These are phyloP conservation scores for Zoysia matrella DNA, from an alignment of 202 grass and related monocot genomes.

Conservation along the genomic window DNA sequence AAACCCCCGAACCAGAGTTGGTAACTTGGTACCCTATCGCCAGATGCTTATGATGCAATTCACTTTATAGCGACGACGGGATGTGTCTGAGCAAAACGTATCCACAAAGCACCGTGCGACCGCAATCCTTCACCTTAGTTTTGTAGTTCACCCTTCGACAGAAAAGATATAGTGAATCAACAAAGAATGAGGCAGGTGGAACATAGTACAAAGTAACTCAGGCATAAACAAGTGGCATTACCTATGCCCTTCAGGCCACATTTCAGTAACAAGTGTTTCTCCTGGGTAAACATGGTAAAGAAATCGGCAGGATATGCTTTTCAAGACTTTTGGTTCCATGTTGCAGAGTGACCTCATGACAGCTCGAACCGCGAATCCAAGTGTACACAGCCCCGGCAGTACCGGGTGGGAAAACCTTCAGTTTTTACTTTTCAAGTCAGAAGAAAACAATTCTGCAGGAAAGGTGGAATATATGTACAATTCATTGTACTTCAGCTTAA, in stretches of 20 bases:
- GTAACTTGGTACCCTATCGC: neutral
- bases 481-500: neutral
- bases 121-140: conserved; percentile 71
- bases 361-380: conserved; percentile 62
- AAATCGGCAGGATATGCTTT: conserved; percentile 61
- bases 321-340: conserved; percentile 48
- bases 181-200: neutral
- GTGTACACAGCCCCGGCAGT: conserved; percentile 56
- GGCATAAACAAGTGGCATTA: conserved; percentile 4
- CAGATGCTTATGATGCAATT: neutral
- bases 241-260: conserved; percentile 62
- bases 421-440: neutral
- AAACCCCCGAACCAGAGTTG: neutral
- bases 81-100: conserved; percentile 51
- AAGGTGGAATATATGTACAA: neutral
- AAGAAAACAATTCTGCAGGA: neutral
- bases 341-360: conserved; percentile 58
- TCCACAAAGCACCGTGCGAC: conserved; percentile 55
- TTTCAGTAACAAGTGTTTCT: conserved; percentile 69
- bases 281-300: conserved; percentile 70
- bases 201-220: neutral
- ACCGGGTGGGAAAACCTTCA: conserved; percentile 68
- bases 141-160: conserved; percentile 55
- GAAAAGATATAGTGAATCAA: conserved; percentile 12
- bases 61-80: conserved; percentile 45